Percentiles rank a stretch among this genome's conserved stretches.
These are phyloP conservation scores for Alternaria solani DNA, from an alignment of 2,329 filamentous ascomycete species.

Conservation along the genomic window DNA sequence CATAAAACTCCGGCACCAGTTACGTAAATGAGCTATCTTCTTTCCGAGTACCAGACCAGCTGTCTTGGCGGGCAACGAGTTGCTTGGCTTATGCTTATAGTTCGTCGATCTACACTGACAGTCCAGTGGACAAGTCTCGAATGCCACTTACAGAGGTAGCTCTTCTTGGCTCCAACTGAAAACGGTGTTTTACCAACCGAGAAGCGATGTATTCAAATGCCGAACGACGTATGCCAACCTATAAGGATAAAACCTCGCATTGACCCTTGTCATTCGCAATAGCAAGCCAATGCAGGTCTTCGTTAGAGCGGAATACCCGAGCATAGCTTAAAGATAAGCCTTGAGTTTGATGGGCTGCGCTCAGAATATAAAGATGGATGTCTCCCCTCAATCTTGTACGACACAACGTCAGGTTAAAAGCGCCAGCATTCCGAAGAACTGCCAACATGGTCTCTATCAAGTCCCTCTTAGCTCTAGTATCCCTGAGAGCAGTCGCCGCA, in stretches of 20 bases:
- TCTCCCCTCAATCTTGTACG: neutral
- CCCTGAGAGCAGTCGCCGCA: neutral
- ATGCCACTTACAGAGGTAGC: neutral
- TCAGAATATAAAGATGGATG: conserved; percentile 1
- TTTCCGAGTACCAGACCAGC: neutral
- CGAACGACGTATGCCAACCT: conserved; percentile 15
- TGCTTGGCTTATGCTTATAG: conserved; percentile 1
- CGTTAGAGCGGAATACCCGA: neutral
- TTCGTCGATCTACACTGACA: neutral
- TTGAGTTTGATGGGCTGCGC: too few relatives aligned
- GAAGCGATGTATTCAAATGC: neutral
- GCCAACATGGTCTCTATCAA: conserved; percentile 4
- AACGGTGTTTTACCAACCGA: neutral
- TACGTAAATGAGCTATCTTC: neutral
- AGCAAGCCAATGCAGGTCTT: neutral
- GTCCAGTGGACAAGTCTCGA: conserved; percentile 1
- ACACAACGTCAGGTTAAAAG: neutral
- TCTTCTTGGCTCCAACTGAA: neutral
- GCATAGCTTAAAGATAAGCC: neutral
- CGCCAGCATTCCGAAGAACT: neutral
- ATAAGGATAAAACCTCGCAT: neutral
- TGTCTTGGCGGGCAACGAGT: neutral
- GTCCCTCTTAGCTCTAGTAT: conserved; percentile 1
- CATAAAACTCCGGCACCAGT: neutral
- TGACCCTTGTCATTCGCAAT: neutral